phyloP scores from a whole-genome alignment of 1,139 yeast genomes.

The Meyerozyma elateridarum region DNA sequence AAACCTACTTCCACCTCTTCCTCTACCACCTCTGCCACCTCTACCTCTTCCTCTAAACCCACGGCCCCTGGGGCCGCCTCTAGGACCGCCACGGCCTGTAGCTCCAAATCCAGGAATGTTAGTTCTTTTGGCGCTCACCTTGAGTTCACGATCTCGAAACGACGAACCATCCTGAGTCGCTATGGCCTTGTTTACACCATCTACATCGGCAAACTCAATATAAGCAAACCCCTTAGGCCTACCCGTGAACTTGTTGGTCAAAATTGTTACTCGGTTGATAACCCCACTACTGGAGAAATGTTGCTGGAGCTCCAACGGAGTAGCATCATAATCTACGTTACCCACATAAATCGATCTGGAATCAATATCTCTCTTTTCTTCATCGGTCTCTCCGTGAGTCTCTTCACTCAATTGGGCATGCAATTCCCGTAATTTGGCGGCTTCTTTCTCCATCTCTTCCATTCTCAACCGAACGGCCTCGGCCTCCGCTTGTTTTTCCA shows the following conservation, averaged over 20 bases:
- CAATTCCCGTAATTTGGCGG: conserved; percentile 24
- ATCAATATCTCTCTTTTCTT: conserved; percentile 48
- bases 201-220: conserved; percentile 67
- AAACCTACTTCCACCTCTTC: conserved; percentile 14
- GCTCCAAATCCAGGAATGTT: conserved; percentile 64
- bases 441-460: conserved; percentile 28
- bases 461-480: conserved; percentile 10
- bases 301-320: conserved; percentile 78
- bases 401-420: conserved; percentile 18
- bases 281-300: conserved; percentile 72
- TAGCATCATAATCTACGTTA: conserved; percentile 74
- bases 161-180: conserved; percentile 56
- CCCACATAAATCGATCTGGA: conserved; percentile 83
- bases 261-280: conserved; percentile 79
- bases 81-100: conserved; percentile 36
- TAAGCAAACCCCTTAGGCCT: conserved; percentile 86
- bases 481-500: conserved; percentile 11
- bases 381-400: conserved; percentile 19
- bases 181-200: conserved; percentile 61
- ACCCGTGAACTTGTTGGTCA: conserved; percentile 67
- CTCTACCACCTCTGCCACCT: conserved; percentile 16
- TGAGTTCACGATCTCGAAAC: conserved; percentile 65
- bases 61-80: conserved; percentile 32
- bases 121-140: conserved; percentile 73
- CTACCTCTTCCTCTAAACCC: conserved; percentile 15